Base-by-base conservation (phyloP, 2,329 filamentous ascomycete genomes). In the Westerdykella ornata region DNA sequence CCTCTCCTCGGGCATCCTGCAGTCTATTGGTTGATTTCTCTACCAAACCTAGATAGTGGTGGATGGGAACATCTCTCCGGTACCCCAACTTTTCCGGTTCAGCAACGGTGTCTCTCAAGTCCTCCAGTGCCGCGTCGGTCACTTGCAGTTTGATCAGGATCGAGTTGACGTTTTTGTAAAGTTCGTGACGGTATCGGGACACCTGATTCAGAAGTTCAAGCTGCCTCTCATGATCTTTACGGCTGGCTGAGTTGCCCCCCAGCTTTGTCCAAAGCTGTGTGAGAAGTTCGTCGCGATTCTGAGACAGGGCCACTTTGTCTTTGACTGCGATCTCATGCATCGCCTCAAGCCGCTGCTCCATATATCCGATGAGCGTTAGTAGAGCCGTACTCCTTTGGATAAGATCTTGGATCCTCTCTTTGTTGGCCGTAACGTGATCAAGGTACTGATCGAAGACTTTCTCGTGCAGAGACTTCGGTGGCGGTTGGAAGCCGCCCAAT, bases 21-120 rank as follows among this genome's bases (percentile, higher is more conserved):
- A 92, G 67, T 47, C 86, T 72, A 62, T 88, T 82, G 1, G 89
- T 78, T 0, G 84, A 83, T 37, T 78, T 70, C 43, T 84, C 74
- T 46, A 92, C 88, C 42, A 80, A 81, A 51, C 87, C 80, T 31
- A 92, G 81, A 57, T 92, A 85, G 32, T 87, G 81, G 38, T 76
- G 75, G 4, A 92, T 68, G 2, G 85, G 84, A 8, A 87, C 71
- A 19, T 72, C 68, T 3, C 66, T 62, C 6, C 68, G 68, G 18
- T 71, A 73, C 1, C 73, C 74, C 9, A 81, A 54, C 8, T 83
- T 62, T 48, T 80, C 81, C 0, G 85, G 84, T 42, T 77, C 74
- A 0, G 78, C 80, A 8, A 89, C 82, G 5, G 82, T 71, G 45
- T 88, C 83, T 16, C 84, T 71, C 51, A 94, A 62, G 53, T 88